Base-by-base conservation (phyloP, 345 rosid species). In the Citrus australasica region DNA sequence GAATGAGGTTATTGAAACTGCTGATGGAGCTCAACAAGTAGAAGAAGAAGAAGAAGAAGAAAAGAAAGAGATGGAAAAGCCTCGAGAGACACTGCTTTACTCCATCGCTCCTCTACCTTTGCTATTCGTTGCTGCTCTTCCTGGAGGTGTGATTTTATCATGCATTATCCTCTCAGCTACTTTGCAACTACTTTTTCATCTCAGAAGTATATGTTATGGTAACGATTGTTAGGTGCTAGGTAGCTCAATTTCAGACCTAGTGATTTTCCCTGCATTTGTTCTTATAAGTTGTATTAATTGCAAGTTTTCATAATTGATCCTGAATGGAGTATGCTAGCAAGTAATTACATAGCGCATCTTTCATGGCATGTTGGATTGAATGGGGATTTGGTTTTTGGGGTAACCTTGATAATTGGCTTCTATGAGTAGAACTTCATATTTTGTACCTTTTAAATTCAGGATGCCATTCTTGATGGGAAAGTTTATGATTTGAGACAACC, bases 51-150 rank as follows among this genome's bases (percentile, higher is more conserved):
- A 79, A 38, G 79, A 72, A 60, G 33, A 32, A 4, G 33, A 32
- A 32, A 32, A 32, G 76, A 48, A 35, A 35, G 37, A 35, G 37
- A 60, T 62, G 78, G 81, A 51, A 55, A 85, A 76, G 80, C 42
- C 80, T 32, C 69, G 32, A 27, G 92, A 91, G 88, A 88, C 93
- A 9, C 63, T 90, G 37, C 38, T 96, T 67, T 89, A 85, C 81
- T 93, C 98, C 70, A 83, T 96, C 82, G 70, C 79, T 79, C 95
- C 97, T 83, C 46, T 92, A 78, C 90, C 97, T 78, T 76, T 93
- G 64, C 84, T 93, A 24, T 53, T 89, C 81, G 38, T 90, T 37
- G 94, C 91, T 83, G 83, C 97, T 71, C 93, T 96, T 80, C 99
- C 97, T 27, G 98, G 97, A 90, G 97, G 97, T 93, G 87, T 5